Evolutionary conservation across 306 rosid genomes (phyloP).

Genomic region (cucumber (Cucumis sativus)): Cucumber_9930_V3 NC_026661.2:4216001-4216500

Average conservation of each 20-base stretch:
- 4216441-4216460: not conserved
- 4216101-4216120: not conserved
- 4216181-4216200: not conserved
- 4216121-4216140: not conserved
- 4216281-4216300: too few relatives aligned
- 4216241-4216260: too few relatives aligned
- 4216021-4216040: too few relatives aligned
- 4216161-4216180: constrained; percentile 1
- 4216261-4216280: too few relatives aligned
- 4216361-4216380: constrained; percentile 3
- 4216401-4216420: not conserved
- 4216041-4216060: not conserved
- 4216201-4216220: not conserved
- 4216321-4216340: not conserved
- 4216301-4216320: too few relatives aligned
- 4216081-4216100: not conserved
- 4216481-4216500: constrained; percentile 7
- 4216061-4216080: not conserved
- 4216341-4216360: not conserved
- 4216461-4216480: constrained; percentile 1
- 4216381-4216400: not conserved
- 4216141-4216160: not conserved
- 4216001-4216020: too few relatives aligned
- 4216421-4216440: not conserved
- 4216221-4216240: too few relatives aligned